Conservation (phyloP, 441 rosid species). For the Macaranga tanarius region DNA sequence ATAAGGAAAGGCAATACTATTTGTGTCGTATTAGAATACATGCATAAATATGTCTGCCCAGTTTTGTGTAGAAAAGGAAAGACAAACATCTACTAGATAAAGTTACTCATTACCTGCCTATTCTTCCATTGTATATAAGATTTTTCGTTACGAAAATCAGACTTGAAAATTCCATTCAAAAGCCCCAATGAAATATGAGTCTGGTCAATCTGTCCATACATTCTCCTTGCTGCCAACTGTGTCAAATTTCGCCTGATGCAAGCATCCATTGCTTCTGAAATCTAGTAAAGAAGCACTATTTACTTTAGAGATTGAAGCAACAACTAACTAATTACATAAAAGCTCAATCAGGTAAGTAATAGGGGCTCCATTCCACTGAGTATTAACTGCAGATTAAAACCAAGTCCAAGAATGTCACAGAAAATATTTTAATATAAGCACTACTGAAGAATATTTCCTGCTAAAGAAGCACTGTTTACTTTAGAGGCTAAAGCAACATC, state of each 20-base stretch:
- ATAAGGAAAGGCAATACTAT: not conserved
- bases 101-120: slow-evolving; percentile 67
- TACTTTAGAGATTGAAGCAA: slow-evolving; percentile 23
- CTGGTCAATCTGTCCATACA: slow-evolving; percentile 65
- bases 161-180: slow-evolving; percentile 74
- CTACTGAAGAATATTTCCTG: not conserved
- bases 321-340: slow-evolving; percentile 6
- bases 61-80: slow-evolving; percentile 13
- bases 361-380: not conserved
- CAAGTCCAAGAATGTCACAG: not conserved
- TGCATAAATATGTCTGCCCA: not conserved
- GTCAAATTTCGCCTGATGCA: slow-evolving; percentile 72
- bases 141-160: slow-evolving; percentile 84
- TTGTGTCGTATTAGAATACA: slow-evolving; percentile 2
- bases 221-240: slow-evolving; percentile 59
- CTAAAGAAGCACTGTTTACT: slow-evolving; percentile 23
- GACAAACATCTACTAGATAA: slow-evolving; percentile 11
- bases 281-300: slow-evolving; percentile 42
- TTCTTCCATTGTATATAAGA: slow-evolving; percentile 82
- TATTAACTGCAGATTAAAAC: not conserved
- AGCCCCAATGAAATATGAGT: slow-evolving; percentile 78
- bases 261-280: slow-evolving; percentile 87
- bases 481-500: slow-evolving; percentile 13
- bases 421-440: not conserved
- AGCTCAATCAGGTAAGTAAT: slow-evolving; percentile 11